Percentiles rank a stretch among this genome's conserved stretches.
Evolutionary conservation across 1,139 yeast genomes (phyloP).

Genomic region (Yamadazyma epiphylla): DNA sequence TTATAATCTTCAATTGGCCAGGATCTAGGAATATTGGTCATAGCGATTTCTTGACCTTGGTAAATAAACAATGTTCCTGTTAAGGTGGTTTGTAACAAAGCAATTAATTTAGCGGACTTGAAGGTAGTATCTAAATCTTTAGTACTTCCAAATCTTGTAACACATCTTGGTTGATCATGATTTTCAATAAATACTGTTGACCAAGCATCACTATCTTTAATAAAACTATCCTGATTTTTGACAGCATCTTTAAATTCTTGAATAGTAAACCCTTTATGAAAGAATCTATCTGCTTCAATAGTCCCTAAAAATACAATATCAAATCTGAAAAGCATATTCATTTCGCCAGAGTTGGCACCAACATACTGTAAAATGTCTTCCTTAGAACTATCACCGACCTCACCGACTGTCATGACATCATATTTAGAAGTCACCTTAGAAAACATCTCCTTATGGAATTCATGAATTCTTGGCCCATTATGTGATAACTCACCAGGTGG

Average conservation of each 20-base stretch:
- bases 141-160: slow-evolving; percentile 43
- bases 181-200: slow-evolving; percentile 54
- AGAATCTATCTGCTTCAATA: slow-evolving; percentile 30
- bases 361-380: slow-evolving; percentile 45
- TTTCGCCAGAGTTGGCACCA: slow-evolving; percentile 45
- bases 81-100: slow-evolving; percentile 42
- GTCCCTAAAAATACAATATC: slow-evolving; percentile 45
- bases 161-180: slow-evolving; percentile 56
- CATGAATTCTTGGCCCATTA: slow-evolving; percentile 55
- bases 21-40: slow-evolving; percentile 39
- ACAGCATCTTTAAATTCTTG: slow-evolving; percentile 43
- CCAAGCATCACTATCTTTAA: slow-evolving; percentile 56
- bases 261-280: slow-evolving; percentile 29
- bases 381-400: slow-evolving; percentile 41
- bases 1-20: slow-evolving; percentile 50
- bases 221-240: slow-evolving; percentile 22
- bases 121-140: slow-evolving; percentile 27
- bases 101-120: slow-evolving; percentile 45
- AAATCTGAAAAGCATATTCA: slow-evolving; percentile 51
- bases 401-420: slow-evolving; percentile 58
- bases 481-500: slow-evolving; percentile 27
- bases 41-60: slow-evolving; percentile 62
- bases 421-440: slow-evolving; percentile 41
- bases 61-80: slow-evolving; percentile 57
- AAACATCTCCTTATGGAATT: slow-evolving; percentile 53